These are phyloP conservation scores for Ustilago hordei DNA, from an alignment of 1,284 basidiomycete genomes.

Conservation along the genomic window DNA sequence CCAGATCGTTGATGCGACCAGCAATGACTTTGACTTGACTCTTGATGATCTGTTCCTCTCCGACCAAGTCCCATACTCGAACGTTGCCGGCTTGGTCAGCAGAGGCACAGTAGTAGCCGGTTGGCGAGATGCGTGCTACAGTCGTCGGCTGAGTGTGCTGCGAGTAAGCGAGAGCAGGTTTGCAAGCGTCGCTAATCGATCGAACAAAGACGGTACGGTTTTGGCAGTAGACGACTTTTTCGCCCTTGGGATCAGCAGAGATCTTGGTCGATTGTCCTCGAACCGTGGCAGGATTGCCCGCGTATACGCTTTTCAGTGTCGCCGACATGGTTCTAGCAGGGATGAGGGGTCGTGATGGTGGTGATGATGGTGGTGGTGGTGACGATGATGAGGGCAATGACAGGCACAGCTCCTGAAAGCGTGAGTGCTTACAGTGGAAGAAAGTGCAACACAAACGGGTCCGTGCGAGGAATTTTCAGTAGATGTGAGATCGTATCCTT, in stretches of 20 bases:
- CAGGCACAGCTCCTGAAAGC: slow-evolving; percentile 15
- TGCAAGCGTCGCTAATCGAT: slow-evolving; percentile 71
- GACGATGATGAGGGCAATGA: slow-evolving; percentile 1
- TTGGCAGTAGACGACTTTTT: slow-evolving; percentile 82
- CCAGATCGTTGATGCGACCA: slow-evolving; percentile 89
- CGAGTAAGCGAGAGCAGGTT: slow-evolving; percentile 73
- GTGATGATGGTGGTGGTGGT: slow-evolving; percentile 7
- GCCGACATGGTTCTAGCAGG: slow-evolving; percentile 40
- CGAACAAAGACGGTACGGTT: slow-evolving; percentile 78
- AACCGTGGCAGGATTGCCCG: slow-evolving; percentile 62
- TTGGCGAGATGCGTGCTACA: slow-evolving; percentile 90
- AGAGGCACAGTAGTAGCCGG: slow-evolving; percentile 94
- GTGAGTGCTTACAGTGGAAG: slow-evolving; percentile 2
- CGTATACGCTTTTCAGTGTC: slow-evolving; percentile 32
- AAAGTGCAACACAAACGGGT: slow-evolving; percentile 4
- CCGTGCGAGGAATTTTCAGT: slow-evolving; percentile 2
- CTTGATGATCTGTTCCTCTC: slow-evolving; percentile 88
- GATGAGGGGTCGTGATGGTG: background rate
- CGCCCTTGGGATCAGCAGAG: slow-evolving; percentile 77
- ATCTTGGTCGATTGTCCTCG: slow-evolving; percentile 85
- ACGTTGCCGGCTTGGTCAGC: slow-evolving; percentile 70
- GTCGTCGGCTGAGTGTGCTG: slow-evolving; percentile 87
- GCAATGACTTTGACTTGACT: slow-evolving; percentile 76
- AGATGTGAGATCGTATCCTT: background rate
- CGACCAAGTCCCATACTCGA: slow-evolving; percentile 91